These are phyloP conservation scores for Fraxinus xanthoxyloides DNA, from an alignment of 305 asterid species.

Conservation along the genomic window DNA sequence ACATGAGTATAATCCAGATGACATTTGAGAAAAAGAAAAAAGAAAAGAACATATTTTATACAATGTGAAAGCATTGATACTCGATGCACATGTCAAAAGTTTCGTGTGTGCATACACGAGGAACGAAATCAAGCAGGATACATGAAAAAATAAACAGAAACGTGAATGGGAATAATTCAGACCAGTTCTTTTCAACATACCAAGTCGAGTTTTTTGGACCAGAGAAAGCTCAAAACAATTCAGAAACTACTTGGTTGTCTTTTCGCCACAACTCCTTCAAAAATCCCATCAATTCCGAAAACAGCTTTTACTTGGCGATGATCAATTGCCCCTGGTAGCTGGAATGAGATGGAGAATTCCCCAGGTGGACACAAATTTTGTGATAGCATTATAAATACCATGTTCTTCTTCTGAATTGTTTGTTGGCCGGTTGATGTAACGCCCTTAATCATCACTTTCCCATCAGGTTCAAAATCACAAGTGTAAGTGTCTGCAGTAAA, in stretches of 20 bases:
- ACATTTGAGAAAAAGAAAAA: neutral
- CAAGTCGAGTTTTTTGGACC: neutral
- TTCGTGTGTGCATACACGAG: neutral
- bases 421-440: neutral
- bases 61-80: neutral
- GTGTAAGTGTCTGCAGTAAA: neutral
- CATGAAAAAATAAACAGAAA: neutral
- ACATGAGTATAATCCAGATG: neutral
- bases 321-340: conserved; percentile 46
- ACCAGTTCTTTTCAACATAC: neutral
- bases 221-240: neutral
- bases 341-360: conserved; percentile 9
- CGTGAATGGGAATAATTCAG: neutral
- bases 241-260: neutral
- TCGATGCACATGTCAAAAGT: neutral
- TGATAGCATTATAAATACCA: neutral
- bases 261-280: conserved; percentile 46
- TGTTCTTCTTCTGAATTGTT: neutral
- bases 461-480: neutral
- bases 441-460: neutral
- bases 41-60: neutral
- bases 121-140: neutral
- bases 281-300: conserved; percentile 44
- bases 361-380: conserved; percentile 25
- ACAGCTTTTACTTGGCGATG: conserved; percentile 22